Base-by-base conservation (phyloP, 306 rosid genomes). In the Trichosanthes cucumerina region DNA sequence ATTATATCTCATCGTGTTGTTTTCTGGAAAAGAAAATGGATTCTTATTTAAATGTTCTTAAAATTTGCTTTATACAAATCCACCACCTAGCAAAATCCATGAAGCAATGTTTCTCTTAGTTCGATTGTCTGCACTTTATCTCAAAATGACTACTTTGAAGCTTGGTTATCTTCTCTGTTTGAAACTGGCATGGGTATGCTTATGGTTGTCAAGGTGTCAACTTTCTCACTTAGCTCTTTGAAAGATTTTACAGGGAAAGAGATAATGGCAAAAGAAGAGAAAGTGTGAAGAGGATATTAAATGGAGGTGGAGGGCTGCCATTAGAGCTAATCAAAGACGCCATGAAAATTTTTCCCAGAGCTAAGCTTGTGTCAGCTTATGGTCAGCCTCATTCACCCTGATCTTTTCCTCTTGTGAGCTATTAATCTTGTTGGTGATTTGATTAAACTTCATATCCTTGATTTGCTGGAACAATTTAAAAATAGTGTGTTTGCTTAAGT, bases 241-340 rank as follows among this genome's bases (percentile, higher is more conserved):
- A 39, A 47, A 73, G 34, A n/a, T 84, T 47, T 79, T 4, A 59
- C 79, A 91, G 96, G 87, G 72, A 41, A 31, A 81, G 73, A 53
- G 86, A 81, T 72, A 82, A 64, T 9, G 86, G 92, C 88, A 87
- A 83, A 87, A 79, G 88, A 15, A 89, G 82, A 28, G 86, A 83
- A 78, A 84, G 83, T 81, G 87, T 95, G 38, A 86, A 87, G 86
- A 95, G 83, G 89, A 85, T 92, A 83, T 85, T 95, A 31, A 95
- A 95, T 80, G 99, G 99, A 44, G 99, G 92, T 82, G 97, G 99
- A 78, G 89, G 90, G 76, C 89, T 95, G 63, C 88, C 99, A 14
- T 50, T 7, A 73, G 90, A 82, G 83, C 93, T 92, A 52, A 86
- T 79, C 73, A 82, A 81, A 79, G 88, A 90, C 36, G 84, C 89